Percentiles rank a stretch among this genome's conserved stretches.
These are phyloP conservation scores for Erodium moschatum DNA, from an alignment of 441 rosid genomes.

Conservation along the genomic window DNA sequence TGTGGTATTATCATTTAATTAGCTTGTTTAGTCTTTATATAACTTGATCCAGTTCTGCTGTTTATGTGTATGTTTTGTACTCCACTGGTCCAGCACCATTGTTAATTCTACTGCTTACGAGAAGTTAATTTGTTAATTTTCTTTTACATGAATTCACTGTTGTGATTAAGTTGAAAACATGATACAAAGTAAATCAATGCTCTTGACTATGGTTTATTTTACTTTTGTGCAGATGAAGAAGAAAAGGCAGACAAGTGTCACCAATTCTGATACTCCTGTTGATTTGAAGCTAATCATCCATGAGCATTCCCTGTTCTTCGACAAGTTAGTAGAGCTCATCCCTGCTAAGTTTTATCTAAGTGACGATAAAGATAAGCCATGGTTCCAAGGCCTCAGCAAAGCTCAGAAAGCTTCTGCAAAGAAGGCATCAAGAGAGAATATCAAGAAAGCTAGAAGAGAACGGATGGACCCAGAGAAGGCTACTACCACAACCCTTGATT, in stretches of 20 bases:
- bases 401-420: constrained; percentile 50
- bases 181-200: too few species aligned
- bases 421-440: constrained; percentile 49
- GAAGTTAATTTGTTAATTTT: too few species aligned
- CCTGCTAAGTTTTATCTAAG: constrained; percentile 70
- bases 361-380: constrained; percentile 57
- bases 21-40: too few species aligned
- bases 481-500: constrained; percentile 44
- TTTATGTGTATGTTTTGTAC: too few species aligned
- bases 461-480: constrained; percentile 61
- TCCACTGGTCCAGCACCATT: too few species aligned
- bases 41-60: too few species aligned
- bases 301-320: constrained; percentile 50
- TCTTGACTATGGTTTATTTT: background rate
- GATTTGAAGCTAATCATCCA: constrained; percentile 40
- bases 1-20: too few species aligned
- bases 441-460: constrained; percentile 70
- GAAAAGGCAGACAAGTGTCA: constrained; percentile 25
- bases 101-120: too few species aligned
- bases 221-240: constrained; percentile 38
- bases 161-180: too few species aligned
- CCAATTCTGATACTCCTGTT: constrained; percentile 6
- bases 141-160: too few species aligned
- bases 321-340: constrained; percentile 58
- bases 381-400: constrained; percentile 78